Evolutionary conservation across 1,284 basidiomycete genomes (phyloP), one percentile per base, ranked within the genome.

Genomic region (Calocybe gambosa): DNA sequence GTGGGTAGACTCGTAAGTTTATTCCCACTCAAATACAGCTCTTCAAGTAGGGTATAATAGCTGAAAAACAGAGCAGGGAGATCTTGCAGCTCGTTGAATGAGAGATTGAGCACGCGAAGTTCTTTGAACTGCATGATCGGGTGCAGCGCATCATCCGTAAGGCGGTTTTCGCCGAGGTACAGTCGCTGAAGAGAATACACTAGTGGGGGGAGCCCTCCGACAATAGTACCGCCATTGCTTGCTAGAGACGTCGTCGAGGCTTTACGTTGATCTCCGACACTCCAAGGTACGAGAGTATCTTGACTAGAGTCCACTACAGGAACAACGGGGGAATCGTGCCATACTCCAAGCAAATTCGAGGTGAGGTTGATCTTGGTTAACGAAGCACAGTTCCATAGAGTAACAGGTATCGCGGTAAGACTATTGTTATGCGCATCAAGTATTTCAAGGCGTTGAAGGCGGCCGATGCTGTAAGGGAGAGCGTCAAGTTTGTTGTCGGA

Each of bases 41-140:
- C 87, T 62, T 90, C 83, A 19, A 99, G 73, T 28, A 71, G 63
- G 9, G 65, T 63, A 49, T 90, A 75, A 50, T 83, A 84, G 51
- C 78, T 72, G 55, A 98, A 81, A 52, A 92, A 92, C 26, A 76
- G 73, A 0, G 80, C 68, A 0, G 93, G 91, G 34, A 98, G 77
- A 60, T 96, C 93, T 63, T 89, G 87, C 49, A 99, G 89, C 50
- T 93, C 85, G 67, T 99, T 99, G 72, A 97, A 98, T 47, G 90
- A 93, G 26, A 99, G 71, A 57, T 99, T 99, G 46, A 99, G 77
- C 1, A 93, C 82, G 2, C 77, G 75, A 9, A 97, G 76, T 54
- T 87, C 81, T 47, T 79, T 78, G 53, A 98, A 72, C 19, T 89
- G 72, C 52, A 82, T 84, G 25, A 96, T 66, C 0, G 82, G 78